These are phyloP conservation scores for Leccinum ochraceum DNA, from an alignment of 768 basidiomycete species.

Conservation along the genomic window DNA sequence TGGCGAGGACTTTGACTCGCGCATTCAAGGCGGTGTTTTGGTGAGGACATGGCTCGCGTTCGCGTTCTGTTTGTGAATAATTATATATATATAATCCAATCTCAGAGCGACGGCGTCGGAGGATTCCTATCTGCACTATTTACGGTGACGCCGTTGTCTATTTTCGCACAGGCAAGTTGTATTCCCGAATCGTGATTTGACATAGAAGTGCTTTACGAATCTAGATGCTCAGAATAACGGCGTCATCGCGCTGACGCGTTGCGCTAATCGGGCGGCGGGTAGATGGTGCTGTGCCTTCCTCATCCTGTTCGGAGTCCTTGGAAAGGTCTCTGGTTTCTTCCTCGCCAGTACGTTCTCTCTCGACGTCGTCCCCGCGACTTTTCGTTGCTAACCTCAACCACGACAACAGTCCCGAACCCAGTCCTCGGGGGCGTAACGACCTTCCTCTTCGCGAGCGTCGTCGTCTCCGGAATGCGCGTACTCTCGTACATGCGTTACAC, in stretches of 20 bases:
- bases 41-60: too few relatives aligned
- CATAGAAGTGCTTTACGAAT: not conserved
- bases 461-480: conserved; percentile 66
- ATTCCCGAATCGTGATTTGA: too few relatives aligned
- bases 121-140: too few relatives aligned
- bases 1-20: too few relatives aligned
- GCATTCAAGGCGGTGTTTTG: too few relatives aligned
- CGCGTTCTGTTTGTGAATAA: too few relatives aligned
- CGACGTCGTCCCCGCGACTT: not conserved
- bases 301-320: conserved; percentile 76
- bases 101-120: too few relatives aligned
- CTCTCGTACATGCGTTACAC: conserved; percentile 60
- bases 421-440: conserved; percentile 87
- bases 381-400: not conserved
- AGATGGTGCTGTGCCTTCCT: conserved; percentile 80
- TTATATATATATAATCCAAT: too few relatives aligned
- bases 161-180: too few relatives aligned
- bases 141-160: too few relatives aligned
- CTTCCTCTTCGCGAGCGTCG: conserved; percentile 79
- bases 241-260: conserved; percentile 62
- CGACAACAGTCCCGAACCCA: conserved; percentile 61
- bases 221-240: conserved; percentile 62
- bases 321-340: conserved; percentile 83
- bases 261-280: conserved; percentile 78
- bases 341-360: conserved; percentile 56